Evolutionary conservation across 2,329 filamentous ascomycete genomes (phyloP).

Genomic region (Claviceps paspali): DNA sequence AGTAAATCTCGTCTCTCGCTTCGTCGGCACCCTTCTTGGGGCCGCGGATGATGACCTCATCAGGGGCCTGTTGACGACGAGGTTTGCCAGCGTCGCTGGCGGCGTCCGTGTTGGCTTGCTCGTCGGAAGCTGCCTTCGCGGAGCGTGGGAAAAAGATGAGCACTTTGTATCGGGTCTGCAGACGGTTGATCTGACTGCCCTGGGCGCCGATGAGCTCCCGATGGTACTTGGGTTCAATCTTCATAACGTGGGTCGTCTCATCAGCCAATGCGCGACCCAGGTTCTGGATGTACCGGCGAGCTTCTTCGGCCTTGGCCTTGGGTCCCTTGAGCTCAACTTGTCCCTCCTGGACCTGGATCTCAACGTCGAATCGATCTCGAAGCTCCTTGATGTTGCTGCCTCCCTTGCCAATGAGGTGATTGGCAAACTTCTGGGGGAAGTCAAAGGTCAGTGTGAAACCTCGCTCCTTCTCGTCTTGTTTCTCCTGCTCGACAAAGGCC

Average conservation of each 20-base stretch:
- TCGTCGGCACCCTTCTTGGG: slow-evolving; percentile 87
- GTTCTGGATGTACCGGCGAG: slow-evolving; percentile 65
- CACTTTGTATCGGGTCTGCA: slow-evolving; percentile 87
- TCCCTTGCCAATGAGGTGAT: slow-evolving; percentile 60
- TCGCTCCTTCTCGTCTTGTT: slow-evolving; percentile 85
- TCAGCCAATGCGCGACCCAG: slow-evolving; percentile 77
- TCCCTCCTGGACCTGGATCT: slow-evolving; percentile 82
- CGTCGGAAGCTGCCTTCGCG: slow-evolving; percentile 48
- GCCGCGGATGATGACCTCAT: slow-evolving; percentile 84
- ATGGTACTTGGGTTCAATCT: slow-evolving; percentile 89
- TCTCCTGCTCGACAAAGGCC: slow-evolving; percentile 72
- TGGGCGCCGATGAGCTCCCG: slow-evolving; percentile 82
- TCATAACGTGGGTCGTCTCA: slow-evolving; percentile 72
- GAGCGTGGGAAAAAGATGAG: slow-evolving; percentile 82
- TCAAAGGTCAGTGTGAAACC: slow-evolving; percentile 77
- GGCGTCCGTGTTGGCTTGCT: slow-evolving; percentile 54
- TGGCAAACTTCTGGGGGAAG: slow-evolving; percentile 89
- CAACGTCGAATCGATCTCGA: slow-evolving; percentile 51
- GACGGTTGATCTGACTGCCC: slow-evolving; percentile 75
- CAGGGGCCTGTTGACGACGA: slow-evolving; percentile 58
- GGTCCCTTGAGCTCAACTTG: slow-evolving; percentile 93
- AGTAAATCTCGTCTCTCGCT: slow-evolving; percentile 81
- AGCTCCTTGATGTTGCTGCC: slow-evolving; percentile 52
- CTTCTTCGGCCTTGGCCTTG: slow-evolving; percentile 81
- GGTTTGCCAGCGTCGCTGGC: slow-evolving; percentile 51